Conservation (phyloP, 2,329 filamentous ascomycete genomes). For the Cryphonectria nitschkei region DNA sequence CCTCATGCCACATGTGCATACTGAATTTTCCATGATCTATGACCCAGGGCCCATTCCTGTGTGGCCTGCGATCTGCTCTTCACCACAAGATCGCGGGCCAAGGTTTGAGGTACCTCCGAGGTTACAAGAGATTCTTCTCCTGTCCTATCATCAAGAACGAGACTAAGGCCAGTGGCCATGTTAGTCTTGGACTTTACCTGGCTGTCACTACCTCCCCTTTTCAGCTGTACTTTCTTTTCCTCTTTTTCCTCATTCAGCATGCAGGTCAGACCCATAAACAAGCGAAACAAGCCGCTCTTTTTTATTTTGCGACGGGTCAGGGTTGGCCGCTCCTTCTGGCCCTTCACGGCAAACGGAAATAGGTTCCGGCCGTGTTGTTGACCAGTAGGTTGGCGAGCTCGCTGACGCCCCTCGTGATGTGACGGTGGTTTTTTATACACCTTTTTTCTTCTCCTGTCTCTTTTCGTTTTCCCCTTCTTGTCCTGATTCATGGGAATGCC, state of each 20-base stretch:
- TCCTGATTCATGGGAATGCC: slow-evolving; percentile 6
- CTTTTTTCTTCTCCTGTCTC: no score
- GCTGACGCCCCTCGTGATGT: slow-evolving; percentile 13
- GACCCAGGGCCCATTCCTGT: slow-evolving; percentile 11
- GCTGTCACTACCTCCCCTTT: slow-evolving; percentile 4
- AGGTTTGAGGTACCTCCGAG: background rate
- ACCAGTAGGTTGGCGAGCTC: slow-evolving; percentile 8
- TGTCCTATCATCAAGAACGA: background rate
- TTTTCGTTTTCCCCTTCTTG: background rate
- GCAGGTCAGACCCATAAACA: slow-evolving; percentile 15
- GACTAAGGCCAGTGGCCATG: background rate
- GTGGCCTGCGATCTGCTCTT: background rate
- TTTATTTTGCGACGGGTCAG: slow-evolving; percentile 1
- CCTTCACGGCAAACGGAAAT: slow-evolving; percentile 15
- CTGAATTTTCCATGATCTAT: slow-evolving; percentile 5
- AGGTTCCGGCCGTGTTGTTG: slow-evolving; percentile 11
- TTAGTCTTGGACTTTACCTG: background rate
- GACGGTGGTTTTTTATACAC: background rate
- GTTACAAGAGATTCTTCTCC: background rate
- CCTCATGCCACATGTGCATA: slow-evolving; percentile 17
- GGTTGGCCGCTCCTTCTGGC: slow-evolving; percentile 14
- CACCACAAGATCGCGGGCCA: background rate
- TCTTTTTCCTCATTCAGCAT: background rate
- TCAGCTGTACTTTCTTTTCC: background rate
- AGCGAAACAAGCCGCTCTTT: slow-evolving; percentile 16